Evolutionary conservation across 345 rosid species (phyloP).

Genomic region (Eucalyptus pauciflora): DNA sequence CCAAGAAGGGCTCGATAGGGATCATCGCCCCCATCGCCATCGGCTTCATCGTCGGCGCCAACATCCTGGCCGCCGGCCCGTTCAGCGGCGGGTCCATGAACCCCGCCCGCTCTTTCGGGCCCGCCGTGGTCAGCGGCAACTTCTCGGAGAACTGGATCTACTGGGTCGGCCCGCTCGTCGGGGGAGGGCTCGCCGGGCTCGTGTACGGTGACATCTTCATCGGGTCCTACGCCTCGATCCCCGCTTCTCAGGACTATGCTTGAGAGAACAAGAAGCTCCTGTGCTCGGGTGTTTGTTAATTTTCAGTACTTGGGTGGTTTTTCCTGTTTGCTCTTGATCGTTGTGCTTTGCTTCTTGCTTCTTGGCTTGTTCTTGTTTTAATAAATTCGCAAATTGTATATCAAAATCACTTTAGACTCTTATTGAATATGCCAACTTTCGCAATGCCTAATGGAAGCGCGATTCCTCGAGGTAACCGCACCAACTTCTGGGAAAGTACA

Average conservation of each 20-base stretch:
- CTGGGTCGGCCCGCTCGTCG: conserved; percentile 74
- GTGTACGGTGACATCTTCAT: conserved; percentile 68
- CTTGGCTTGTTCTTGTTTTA: neutral
- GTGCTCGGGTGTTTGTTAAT: neutral
- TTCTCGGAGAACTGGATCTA: conserved; percentile 63
- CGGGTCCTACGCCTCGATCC: conserved; percentile 35
- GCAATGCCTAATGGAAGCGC: accelerated
- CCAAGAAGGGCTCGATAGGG: conserved; percentile 68
- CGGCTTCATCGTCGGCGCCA: conserved; percentile 89
- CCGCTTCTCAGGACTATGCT: conserved; percentile 22
- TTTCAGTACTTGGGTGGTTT: neutral
- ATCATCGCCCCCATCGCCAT: conserved; percentile 75
- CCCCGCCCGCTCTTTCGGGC: conserved; percentile 90
- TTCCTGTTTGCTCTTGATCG: neutral
- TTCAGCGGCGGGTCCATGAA: conserved; percentile 95
- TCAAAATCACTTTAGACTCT: neutral
- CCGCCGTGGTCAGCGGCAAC: conserved; percentile 74
- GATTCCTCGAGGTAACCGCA: neutral
- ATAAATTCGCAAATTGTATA: neutral
- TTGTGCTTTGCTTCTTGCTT: neutral
- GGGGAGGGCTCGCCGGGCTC: conserved; percentile 81
- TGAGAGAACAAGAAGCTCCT: neutral
- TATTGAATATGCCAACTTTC: too few relatives aligned
- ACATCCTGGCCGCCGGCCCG: conserved; percentile 88
- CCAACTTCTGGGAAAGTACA: accelerated